Percentiles rank a stretch among this genome's conserved stretches.
Conservation (phyloP, 1,284 basidiomycete species). For the Boletus hoseneyae region DNA sequence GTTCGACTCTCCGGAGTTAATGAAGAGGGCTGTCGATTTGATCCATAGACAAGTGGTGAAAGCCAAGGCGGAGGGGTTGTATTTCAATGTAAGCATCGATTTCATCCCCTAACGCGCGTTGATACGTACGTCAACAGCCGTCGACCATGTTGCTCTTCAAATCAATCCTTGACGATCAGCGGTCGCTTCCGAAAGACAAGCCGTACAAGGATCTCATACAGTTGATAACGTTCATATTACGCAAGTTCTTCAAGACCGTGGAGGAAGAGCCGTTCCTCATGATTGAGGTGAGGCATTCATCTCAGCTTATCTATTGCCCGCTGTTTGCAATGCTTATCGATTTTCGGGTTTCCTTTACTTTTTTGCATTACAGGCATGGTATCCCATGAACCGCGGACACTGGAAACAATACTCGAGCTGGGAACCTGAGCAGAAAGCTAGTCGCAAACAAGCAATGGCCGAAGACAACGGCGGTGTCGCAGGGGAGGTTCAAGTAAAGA, state of each 20-base stretch:
- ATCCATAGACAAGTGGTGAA: conserved; percentile 87
- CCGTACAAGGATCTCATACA: conserved; percentile 80
- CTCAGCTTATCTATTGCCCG: conserved; percentile 24
- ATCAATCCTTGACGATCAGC: conserved; percentile 73
- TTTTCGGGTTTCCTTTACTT: neutral
- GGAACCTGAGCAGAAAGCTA: conserved; percentile 63
- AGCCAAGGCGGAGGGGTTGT: conserved; percentile 86
- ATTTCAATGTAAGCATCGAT: conserved; percentile 72
- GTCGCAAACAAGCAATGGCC: conserved; percentile 37
- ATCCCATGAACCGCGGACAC: conserved; percentile 80
- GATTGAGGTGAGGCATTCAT: conserved; percentile 58
- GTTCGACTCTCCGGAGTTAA: conserved; percentile 73
- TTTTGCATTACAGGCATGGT: conserved; percentile 61
- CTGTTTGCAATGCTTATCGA: conserved; percentile 18
- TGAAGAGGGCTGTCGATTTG: conserved; percentile 83
- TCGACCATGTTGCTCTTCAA: conserved; percentile 85
- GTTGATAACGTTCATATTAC: conserved; percentile 80
- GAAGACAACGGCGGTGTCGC: conserved; percentile 47
- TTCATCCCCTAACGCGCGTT: conserved; percentile 9
- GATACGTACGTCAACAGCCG: conserved; percentile 52
- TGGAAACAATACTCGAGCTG: conserved; percentile 86
- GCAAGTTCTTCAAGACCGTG: conserved; percentile 89
- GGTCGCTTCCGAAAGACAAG: conserved; percentile 70
- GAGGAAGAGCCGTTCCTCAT: conserved; percentile 79
- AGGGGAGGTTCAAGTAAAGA: conserved; percentile 78